Evolutionary conservation across 2,329 filamentous ascomycete genomes (phyloP).

Genomic region (Mycosphaerelloides madeirae): DNA sequence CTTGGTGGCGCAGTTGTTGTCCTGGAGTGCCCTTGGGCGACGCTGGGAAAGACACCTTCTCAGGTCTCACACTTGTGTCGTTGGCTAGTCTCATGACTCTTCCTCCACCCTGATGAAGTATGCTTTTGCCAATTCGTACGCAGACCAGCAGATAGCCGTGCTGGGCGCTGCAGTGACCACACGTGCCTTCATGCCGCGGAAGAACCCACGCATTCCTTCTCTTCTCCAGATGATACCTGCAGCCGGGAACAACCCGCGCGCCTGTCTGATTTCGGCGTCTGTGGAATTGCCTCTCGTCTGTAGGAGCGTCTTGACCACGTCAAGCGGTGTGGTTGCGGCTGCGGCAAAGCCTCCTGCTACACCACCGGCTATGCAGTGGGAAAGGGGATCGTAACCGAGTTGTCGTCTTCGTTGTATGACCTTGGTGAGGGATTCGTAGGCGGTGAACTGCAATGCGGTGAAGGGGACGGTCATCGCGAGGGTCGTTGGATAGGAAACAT

Average conservation of each 20-base stretch:
- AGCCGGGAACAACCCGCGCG: constrained; percentile 74
- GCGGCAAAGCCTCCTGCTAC: constrained; percentile 90
- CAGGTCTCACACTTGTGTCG: background rate
- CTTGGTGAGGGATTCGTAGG: constrained; percentile 95
- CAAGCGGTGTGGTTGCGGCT: constrained; percentile 89
- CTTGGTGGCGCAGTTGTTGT: background rate
- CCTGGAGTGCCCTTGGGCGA: background rate
- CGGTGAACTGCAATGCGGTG: constrained; percentile 93
- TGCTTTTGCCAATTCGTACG: constrained; percentile 64
- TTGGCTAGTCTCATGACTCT: constrained; percentile 17
- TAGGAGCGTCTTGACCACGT: constrained; percentile 96
- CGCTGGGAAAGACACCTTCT: background rate
- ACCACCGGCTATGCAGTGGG: constrained; percentile 88
- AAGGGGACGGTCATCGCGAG: constrained; percentile 98
- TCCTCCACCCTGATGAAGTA: constrained; percentile 52
- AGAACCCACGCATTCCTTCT: constrained; percentile 82
- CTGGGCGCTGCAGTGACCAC: constrained; percentile 97
- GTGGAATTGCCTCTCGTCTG: constrained; percentile 83
- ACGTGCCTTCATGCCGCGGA: constrained; percentile 84
- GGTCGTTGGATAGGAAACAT: constrained; percentile 96
- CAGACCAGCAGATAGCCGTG: constrained; percentile 98
- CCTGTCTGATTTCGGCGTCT: constrained; percentile 76
- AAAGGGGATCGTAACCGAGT: constrained; percentile 76
- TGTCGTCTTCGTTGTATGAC: constrained; percentile 64
- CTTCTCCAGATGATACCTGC: constrained; percentile 76